These are phyloP conservation scores for Saccharomyces mikatae DNA, from an alignment of 805 yeast genomes.

Conservation along the genomic window DNA sequence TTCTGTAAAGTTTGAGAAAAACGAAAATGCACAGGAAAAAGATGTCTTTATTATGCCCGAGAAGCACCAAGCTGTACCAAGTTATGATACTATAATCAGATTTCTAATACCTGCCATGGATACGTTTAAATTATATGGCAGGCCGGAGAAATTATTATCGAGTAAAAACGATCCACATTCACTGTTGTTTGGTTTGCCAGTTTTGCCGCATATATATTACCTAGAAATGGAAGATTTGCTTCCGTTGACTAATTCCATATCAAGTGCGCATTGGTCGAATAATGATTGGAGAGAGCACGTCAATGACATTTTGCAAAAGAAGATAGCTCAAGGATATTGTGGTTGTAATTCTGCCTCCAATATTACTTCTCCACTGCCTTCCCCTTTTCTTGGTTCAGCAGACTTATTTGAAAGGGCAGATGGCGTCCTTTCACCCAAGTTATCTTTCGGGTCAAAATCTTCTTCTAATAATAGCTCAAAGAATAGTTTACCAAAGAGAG, in stretches of 20 bases:
- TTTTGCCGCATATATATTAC: constrained; percentile 60
- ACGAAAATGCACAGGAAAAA: constrained; percentile 41
- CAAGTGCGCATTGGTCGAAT: constrained; percentile 44
- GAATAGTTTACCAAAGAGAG: constrained; percentile 4
- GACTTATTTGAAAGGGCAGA: constrained; percentile 27
- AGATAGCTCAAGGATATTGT: constrained; percentile 52
- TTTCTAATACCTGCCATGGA: constrained; percentile 62
- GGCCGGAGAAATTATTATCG: constrained; percentile 57
- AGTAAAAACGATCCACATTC: constrained; percentile 48
- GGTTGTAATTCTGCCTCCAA: constrained; percentile 73
- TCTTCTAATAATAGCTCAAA: background rate
- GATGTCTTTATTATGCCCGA: constrained; percentile 57
- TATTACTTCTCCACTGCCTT: constrained; percentile 47
- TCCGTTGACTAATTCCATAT: constrained; percentile 31
- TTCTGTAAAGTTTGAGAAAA: constrained; percentile 50
- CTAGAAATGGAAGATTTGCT: constrained; percentile 52
- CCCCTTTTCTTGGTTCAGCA: constrained; percentile 37
- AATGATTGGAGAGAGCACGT: constrained; percentile 53
- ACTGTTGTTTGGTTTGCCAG: constrained; percentile 64
- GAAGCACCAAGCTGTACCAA: constrained; percentile 62
- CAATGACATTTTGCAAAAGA: constrained; percentile 47
- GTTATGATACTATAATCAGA: constrained; percentile 66
- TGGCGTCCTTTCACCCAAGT: constrained; percentile 12
- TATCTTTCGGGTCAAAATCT: background rate
- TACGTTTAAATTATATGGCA: constrained; percentile 62